phyloP scores from a whole-genome alignment of 805 yeast genomes.

The Ogataea nonfermentans region DNA sequence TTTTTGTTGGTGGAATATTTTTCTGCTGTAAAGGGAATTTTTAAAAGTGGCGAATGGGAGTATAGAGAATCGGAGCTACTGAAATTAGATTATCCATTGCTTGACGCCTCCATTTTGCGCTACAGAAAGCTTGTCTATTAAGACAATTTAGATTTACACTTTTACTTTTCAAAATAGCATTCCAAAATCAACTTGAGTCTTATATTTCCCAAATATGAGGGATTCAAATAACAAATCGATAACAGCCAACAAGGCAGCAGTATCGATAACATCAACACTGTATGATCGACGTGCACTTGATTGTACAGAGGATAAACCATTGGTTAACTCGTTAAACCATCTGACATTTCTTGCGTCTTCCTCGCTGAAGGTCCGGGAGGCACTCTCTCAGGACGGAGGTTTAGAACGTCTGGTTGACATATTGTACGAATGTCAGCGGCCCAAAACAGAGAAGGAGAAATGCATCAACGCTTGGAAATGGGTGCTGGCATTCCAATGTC shows the following conservation, averaged over 20 bases:
- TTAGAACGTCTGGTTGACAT: slow-evolving; percentile 84
- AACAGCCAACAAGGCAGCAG: slow-evolving; percentile 83
- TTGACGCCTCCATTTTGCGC: too few relatives aligned
- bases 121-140: too few relatives aligned
- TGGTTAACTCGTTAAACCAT: slow-evolving; percentile 89
- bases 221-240: slow-evolving; percentile 84
- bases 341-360: slow-evolving; percentile 83
- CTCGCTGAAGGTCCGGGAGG: slow-evolving; percentile 86
- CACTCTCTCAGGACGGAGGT: slow-evolving; percentile 87
- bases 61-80: slow-evolving; percentile 1
- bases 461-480: slow-evolving; percentile 89
- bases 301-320: slow-evolving; percentile 83
- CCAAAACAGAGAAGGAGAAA: slow-evolving; percentile 36
- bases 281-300: slow-evolving; percentile 93
- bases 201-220: slow-evolving; percentile 53
- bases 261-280: slow-evolving; percentile 80
- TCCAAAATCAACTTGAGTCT: too few relatives aligned
- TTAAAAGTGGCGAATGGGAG: slow-evolving; percentile 12
- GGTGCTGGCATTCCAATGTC: slow-evolving; percentile 91
- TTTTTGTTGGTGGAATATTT: neutral
- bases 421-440: slow-evolving; percentile 69
- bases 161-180: too few relatives aligned
- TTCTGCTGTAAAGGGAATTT: slow-evolving; percentile 3
- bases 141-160: too few relatives aligned
- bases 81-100: too few relatives aligned